Base-by-base conservation (phyloP, 768 basidiomycete species). In the Boletus insuetus region DNA sequence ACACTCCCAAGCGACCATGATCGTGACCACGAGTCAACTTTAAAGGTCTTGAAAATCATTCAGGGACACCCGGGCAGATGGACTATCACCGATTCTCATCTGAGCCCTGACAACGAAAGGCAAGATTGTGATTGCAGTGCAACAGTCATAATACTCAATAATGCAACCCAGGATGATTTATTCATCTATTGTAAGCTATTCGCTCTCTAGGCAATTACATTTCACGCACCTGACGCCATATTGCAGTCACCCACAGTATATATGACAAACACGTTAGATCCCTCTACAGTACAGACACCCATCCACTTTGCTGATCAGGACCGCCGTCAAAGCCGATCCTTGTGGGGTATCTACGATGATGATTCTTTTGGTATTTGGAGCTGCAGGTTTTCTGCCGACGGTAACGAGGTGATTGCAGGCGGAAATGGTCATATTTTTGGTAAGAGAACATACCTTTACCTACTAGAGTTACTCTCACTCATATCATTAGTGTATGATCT, bases 81-180 rank as follows among this genome's bases (percentile, higher is more conserved):
- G 95, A 97, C 95, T 0, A 91, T 98, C 53, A 98, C 94, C 8
- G 97, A 98, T 72, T 89, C 89, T 20, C 92, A 97, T 71, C 76
- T 94, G 19, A 94, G 91, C 56, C 86, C 87, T 1, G 87, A 94
- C 66, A 94, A 94, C 60, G 86, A 94, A 74, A 85, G 89, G 85
- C 86, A 65, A 63, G 73, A 59, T 16, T 52, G 44, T 29, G 13
- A 29, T 38, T 46, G 1, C 55, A 91, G 86, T 61, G 82, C 91
- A 74, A 88, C n/a, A 13, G 17, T 35, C 34, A 3, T 35, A 16
- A 35, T 47, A 46, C 59, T 56, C 43, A 58, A 42, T 44, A 42
- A 47, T 49, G 3, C 45, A 31, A 45, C 29, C 14, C 55, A 94
- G 94, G 66, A 86, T 98, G 75, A 92, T 97, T 51, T 98, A 98